A percentile compares a stretch with the other conserved stretches of the same genome.
Conservation (phyloP, 352 stramenopile species). For the Pythium volutum region DNA sequence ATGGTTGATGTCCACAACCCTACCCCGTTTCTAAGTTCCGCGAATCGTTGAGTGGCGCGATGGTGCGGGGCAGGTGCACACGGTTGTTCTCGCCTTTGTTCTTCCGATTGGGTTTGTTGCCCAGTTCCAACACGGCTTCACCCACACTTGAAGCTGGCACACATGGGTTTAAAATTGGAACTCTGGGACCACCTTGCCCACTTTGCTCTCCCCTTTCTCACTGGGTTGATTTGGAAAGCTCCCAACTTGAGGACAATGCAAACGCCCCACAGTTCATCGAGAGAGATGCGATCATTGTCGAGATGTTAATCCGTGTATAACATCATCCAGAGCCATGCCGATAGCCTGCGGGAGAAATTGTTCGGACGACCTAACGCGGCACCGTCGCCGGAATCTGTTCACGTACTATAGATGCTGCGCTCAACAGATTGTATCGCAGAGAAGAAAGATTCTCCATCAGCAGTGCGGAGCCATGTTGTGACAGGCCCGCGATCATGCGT, state of each 20-base stretch:
- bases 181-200: not conserved
- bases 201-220: no score
- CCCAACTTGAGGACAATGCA: not conserved
- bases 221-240: not conserved
- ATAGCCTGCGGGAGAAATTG: not conserved
- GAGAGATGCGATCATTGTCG: not conserved
- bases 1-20: conserved; percentile 7
- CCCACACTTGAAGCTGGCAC: conserved; percentile 4
- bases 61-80: not conserved
- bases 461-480: conserved; percentile 4
- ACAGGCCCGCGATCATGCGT: not conserved
- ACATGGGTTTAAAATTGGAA: conserved; percentile 2
- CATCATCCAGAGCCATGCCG: not conserved
- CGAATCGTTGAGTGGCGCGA: not conserved
- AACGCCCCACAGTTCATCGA: not conserved
- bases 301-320: not conserved
- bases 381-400: no score
- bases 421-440: conserved; percentile 3
- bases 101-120: not conserved
- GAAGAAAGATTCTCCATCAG: not conserved
- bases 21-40: conserved; percentile 10
- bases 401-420: not conserved
- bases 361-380: conserved; percentile 2
- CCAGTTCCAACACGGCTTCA: no score
- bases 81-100: not conserved